These are phyloP conservation scores for Teunomyces barrocoloradensis DNA, from an alignment of 805 yeast genomes.

Conservation along the genomic window DNA sequence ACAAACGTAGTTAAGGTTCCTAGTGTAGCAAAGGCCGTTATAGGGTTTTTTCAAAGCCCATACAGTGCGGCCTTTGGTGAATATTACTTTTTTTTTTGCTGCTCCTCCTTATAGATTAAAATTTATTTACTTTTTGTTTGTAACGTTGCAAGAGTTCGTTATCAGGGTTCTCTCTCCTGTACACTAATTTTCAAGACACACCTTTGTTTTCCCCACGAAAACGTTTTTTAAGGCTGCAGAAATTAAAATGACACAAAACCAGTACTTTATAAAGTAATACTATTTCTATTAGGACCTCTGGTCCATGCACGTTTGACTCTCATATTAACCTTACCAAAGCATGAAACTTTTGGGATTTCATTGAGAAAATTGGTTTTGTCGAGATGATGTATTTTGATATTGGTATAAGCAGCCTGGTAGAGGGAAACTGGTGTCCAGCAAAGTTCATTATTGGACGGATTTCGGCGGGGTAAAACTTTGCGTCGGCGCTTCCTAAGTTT, in stretches of 20 bases:
- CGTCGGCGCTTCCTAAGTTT: background rate
- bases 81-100: background rate
- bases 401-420: conserved; percentile 30
- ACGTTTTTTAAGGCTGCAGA: background rate
- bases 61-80: too few species aligned
- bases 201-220: too few species aligned
- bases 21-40: background rate
- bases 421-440: conserved; percentile 33
- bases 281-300: conserved; percentile 17
- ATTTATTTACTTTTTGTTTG: background rate
- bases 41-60: background rate
- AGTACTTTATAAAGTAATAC: background rate
- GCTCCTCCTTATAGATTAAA: background rate
- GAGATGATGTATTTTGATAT: conserved; percentile 24
- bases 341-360: conserved; percentile 27
- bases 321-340: conserved; percentile 43
- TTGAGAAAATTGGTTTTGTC: conserved; percentile 28
- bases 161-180: background rate
- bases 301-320: conserved; percentile 39
- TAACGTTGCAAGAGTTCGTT: background rate
- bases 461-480: conserved; percentile 5
- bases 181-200: background rate
- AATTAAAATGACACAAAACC: background rate
- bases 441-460: conserved; percentile 6
- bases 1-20: background rate